Conservation (phyloP, 179 eudicot genomes). For the Silene coronaria region DNA sequence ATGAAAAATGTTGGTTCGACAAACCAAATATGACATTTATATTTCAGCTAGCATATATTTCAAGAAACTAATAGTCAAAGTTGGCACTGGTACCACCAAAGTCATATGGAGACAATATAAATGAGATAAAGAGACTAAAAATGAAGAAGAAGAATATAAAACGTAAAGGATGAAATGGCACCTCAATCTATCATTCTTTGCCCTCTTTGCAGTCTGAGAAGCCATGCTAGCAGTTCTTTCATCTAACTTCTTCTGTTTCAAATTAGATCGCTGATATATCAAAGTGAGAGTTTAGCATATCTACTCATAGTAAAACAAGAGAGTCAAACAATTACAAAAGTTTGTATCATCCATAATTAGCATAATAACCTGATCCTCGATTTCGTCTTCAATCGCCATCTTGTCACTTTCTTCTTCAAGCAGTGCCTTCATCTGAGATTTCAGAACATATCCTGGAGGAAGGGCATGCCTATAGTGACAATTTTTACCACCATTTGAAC, state of each 20-base stretch:
- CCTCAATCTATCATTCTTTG: constrained; percentile 99
- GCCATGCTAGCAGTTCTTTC: constrained; percentile 78
- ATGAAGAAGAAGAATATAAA: neutral
- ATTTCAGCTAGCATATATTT: neutral
- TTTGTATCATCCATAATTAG: constrained; percentile 2
- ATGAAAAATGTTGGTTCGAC: neutral
- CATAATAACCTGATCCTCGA: constrained; percentile 71
- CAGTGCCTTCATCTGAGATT: constrained; percentile 97
- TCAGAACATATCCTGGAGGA: constrained; percentile 86
- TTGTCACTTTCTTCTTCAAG: constrained; percentile 85
- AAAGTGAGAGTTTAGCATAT: constrained; percentile 19
- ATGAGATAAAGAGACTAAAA: neutral
- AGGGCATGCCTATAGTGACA: constrained; percentile 96
- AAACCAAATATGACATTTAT: too few species aligned
- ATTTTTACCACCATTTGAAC: constrained; percentile 89
- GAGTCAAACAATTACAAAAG: neutral
- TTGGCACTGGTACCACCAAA: neutral
- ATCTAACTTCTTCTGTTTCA: constrained; percentile 75
- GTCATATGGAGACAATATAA: neutral
- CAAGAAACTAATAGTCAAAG: neutral
- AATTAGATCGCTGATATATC: constrained; percentile 69
- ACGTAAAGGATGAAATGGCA: constrained; percentile 17
- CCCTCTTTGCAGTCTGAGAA: constrained; percentile 80
- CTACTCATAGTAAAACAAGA: neutral
- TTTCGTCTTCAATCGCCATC: constrained; percentile 84